These are phyloP conservation scores for Xylariaceae sp. DNA, from an alignment of 2,329 filamentous ascomycete genomes.

Conservation along the genomic window DNA sequence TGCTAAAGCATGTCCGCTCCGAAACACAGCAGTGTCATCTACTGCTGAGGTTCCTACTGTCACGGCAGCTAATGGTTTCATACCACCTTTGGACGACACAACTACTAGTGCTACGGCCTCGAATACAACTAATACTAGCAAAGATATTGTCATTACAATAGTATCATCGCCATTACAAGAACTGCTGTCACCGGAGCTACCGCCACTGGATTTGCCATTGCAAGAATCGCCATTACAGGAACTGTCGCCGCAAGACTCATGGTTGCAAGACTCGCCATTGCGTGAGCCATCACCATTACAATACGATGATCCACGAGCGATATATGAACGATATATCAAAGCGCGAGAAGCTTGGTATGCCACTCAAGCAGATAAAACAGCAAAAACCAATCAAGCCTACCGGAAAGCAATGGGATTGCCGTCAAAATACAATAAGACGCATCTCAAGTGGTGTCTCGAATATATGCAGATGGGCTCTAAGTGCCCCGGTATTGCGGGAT, in stretches of 20 bases:
- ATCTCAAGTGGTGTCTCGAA: not conserved
- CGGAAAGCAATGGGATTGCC: not conserved
- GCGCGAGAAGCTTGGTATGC: not conserved
- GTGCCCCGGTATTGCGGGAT: not conserved
- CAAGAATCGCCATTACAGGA: not conserved
- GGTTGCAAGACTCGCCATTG: too few relatives aligned
- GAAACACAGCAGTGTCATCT: too few relatives aligned
- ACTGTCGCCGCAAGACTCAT: not conserved
- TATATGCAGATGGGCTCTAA: not conserved
- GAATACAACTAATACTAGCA: too few relatives aligned
- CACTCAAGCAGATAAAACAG: not conserved
- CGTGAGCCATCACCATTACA: not conserved
- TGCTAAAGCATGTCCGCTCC: not conserved
- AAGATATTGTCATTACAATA: too few relatives aligned
- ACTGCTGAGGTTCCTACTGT: not conserved
- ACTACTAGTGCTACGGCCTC: too few relatives aligned
- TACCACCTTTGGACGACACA: not conserved
- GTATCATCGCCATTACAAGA: too few relatives aligned
- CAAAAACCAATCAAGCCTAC: not conserved
- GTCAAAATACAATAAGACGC: not conserved
- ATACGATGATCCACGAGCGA: not conserved
- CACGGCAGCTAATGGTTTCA: not conserved
- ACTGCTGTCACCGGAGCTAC: too few relatives aligned
- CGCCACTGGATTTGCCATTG: too few relatives aligned
- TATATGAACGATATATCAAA: not conserved